Evolutionary conservation across 179 eudicot species (phyloP).

Genomic region (Sideroxylon spinosum): DNA sequence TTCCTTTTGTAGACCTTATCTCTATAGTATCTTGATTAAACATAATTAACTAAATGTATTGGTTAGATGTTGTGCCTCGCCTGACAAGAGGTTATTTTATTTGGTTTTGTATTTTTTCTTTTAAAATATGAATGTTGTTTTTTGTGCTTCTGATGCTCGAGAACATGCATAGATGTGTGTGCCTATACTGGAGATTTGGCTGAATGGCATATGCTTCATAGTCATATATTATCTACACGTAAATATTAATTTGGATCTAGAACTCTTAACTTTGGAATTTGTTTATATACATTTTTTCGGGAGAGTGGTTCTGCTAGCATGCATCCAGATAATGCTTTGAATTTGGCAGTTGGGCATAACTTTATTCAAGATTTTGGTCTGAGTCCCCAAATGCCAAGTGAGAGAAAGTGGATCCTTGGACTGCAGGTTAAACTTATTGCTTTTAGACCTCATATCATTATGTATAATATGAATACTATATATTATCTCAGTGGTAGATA

Average conservation of each 20-base stretch:
- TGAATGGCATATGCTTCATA: not conserved
- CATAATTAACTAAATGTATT: not conserved
- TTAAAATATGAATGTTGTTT: not conserved
- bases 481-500: not conserved
- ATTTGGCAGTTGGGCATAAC: slow-evolving; percentile 34
- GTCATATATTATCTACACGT: not conserved
- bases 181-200: not conserved
- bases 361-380: slow-evolving; percentile 47
- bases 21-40: not conserved
- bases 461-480: not conserved
- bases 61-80: not conserved
- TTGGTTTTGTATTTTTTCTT: slow-evolving; percentile 1
- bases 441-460: not conserved
- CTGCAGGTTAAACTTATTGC: slow-evolving; percentile 58
- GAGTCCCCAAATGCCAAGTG: slow-evolving; percentile 50
- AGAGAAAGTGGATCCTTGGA: slow-evolving; percentile 92
- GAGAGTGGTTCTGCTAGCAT: slow-evolving; percentile 38
- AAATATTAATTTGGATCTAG: not conserved
- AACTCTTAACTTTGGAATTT: slow-evolving; percentile 1
- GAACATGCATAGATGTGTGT: not conserved
- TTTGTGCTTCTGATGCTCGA: not conserved
- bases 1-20: not conserved
- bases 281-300: slow-evolving; percentile 24
- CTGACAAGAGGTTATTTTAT: not conserved
- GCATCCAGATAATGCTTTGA: slow-evolving; percentile 41